Conservation (phyloP, 345 rosid species). For the Ceriops decandra region DNA sequence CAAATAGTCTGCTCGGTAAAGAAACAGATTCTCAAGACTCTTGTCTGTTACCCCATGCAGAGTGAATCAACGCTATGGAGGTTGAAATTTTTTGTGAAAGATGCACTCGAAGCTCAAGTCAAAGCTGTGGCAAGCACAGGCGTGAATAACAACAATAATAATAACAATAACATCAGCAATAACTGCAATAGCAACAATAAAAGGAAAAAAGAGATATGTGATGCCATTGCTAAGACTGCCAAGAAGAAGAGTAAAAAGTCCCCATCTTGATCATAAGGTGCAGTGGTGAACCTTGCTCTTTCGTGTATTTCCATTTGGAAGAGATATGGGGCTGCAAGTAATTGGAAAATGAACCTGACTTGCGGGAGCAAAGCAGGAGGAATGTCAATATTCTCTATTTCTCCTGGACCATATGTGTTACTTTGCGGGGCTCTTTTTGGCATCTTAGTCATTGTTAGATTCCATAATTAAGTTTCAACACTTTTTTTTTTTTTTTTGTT, state of each 20-base stretch:
- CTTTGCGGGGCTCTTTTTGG: no score
- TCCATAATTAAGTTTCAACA: no score
- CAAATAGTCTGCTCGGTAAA: no score
- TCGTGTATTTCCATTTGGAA: no score
- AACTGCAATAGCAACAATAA: slow-evolving; percentile 24
- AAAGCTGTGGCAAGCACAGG: slow-evolving; percentile 43
- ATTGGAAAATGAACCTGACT: no score
- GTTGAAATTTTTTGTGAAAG: slow-evolving; percentile 73
- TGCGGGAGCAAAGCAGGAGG: no score
- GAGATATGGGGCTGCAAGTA: no score
- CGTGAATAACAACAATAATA: slow-evolving; percentile 36
- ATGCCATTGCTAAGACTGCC: slow-evolving; percentile 40
- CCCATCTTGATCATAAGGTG: slow-evolving; percentile 25
- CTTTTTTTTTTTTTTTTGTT: no score
- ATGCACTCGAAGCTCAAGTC: slow-evolving; percentile 54
- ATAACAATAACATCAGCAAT: slow-evolving; percentile 21
- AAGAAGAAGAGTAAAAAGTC: slow-evolving; percentile 49
- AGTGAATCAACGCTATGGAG: slow-evolving; percentile 91
- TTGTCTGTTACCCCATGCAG: slow-evolving; percentile 27
- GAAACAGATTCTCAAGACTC: not conserved
- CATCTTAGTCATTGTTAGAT: no score
- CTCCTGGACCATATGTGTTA: no score
- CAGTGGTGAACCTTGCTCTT: no score
- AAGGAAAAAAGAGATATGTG: slow-evolving; percentile 47
- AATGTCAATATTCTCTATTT: no score